Conservation (phyloP, 148 eudicot species). For the Chenopodium suecicum region DNA sequence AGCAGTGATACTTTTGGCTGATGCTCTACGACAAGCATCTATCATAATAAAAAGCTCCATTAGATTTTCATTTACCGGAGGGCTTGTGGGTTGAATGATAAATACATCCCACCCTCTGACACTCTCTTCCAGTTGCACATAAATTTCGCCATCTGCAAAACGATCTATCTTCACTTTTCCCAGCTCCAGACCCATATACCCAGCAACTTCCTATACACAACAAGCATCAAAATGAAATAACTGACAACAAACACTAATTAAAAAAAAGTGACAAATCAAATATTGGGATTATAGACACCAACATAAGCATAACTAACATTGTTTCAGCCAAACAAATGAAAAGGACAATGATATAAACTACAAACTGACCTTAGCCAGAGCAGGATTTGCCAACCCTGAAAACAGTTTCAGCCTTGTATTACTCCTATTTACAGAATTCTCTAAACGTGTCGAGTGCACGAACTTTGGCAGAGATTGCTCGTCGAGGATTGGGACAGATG, state of each 20-base stretch:
- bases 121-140: conserved; percentile 93
- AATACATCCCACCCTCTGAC: conserved; percentile 95
- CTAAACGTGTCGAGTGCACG: conserved; percentile 57
- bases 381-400: conserved; percentile 85
- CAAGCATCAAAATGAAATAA: conserved; percentile 6
- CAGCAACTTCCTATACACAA: conserved; percentile 72
- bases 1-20: conserved; percentile 91
- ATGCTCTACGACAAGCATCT: conserved; percentile 97
- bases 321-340: neutral
- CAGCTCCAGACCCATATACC: conserved; percentile 87
- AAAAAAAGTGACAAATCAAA: neutral
- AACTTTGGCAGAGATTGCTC: conserved; percentile 57
- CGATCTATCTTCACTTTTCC: conserved; percentile 70
- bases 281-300: neutral
- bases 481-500: conserved; percentile 52
- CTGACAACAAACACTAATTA: neutral
- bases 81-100: conserved; percentile 88
- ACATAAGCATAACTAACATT: neutral
- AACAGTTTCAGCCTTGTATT: conserved; percentile 67
- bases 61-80: conserved; percentile 94
- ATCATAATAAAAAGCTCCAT: conserved; percentile 92
- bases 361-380: conserved; percentile 70
- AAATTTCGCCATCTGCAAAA: conserved; percentile 95
- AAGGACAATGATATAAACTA: neutral
- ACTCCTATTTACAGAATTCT: conserved; percentile 43